These are phyloP conservation scores for Gossypium stocksii DNA, from an alignment of 345 rosid species.

Conservation along the genomic window DNA sequence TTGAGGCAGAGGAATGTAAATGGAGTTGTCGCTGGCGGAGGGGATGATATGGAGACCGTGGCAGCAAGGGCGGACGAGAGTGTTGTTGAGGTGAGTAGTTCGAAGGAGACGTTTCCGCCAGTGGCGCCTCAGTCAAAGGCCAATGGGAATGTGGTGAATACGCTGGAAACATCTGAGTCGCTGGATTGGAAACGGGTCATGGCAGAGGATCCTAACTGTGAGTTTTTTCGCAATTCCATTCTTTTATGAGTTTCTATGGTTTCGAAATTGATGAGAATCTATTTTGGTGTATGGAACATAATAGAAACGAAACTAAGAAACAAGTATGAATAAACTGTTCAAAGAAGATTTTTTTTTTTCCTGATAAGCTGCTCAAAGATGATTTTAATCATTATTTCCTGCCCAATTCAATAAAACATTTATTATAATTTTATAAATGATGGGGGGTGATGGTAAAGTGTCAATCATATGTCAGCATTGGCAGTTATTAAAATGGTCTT, in stretches of 20 bases:
- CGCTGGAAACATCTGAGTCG: slow-evolving; percentile 61
- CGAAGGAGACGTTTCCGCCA: slow-evolving; percentile 28
- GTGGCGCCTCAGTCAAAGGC: slow-evolving; percentile 22
- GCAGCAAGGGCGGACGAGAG: slow-evolving; percentile 20
- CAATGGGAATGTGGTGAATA: slow-evolving; percentile 34
- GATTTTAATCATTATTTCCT: background rate
- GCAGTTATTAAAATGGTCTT: background rate
- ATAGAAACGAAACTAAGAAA: background rate
- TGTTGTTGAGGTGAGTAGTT: slow-evolving; percentile 27
- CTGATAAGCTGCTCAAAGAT: background rate
- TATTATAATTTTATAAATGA: background rate
- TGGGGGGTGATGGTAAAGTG: background rate
- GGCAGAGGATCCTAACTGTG: slow-evolving; percentile 72
- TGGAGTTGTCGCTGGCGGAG: background rate
- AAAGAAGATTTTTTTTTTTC: background rate
- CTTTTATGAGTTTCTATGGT: background rate
- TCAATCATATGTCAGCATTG: background rate
- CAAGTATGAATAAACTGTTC: background rate
- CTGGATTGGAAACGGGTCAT: slow-evolving; percentile 79
- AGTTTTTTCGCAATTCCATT: slow-evolving; percentile 25
- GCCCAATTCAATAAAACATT: background rate
- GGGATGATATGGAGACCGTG: background rate
- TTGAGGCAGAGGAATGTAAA: slow-evolving; percentile 61
- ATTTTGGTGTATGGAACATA: background rate
- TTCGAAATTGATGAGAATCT: background rate